Evolutionary conservation across 306 rosid genomes (phyloP), one percentile per base, ranked within the genome.

Genomic region (Corylus avellana): DNA sequence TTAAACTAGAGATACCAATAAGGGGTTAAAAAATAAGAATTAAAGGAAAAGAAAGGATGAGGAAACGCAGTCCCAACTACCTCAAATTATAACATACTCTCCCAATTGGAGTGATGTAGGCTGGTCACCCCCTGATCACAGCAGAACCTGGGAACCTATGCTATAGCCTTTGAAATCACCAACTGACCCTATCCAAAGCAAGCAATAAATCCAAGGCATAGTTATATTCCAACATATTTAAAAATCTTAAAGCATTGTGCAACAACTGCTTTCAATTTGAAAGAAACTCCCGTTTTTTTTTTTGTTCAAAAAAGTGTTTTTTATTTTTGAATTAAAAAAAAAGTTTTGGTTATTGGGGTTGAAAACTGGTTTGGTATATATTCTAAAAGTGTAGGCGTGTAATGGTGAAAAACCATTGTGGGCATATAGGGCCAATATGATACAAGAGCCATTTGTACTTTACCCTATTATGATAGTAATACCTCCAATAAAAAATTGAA

Each of bases 181-280:
- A 22, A 3, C 29, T 29, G 17, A 27, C 3, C 44, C 18, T 12
- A 62, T 62, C 42, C 16, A 25, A 29, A 27, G 42, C 6, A 25
- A 4, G 7, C 25, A 12, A 32, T 29, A 62, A 62, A 12, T 62
- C 68, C 27, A 62, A 12, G 68, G 18, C 42, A 16, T 54, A 54
- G 8, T 25, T 62, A 27, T 62, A 4, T 7, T 12, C 68, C 68
- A 14, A 27, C 18, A 62, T 25, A 62, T 12, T 62, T 27, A 42
- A 25, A 22, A 62, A 58, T 58, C 64, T 58, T 58, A 58, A n/a
- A n/a, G 63, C 63, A 57, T 57, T 57, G 51, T 48, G 51, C 63
- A 27, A 12, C n/a, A 27, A 61, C 8, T 12, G 18, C 18, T 61
- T 61, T 61, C 17, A 10, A 27, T 25, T 25, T 27, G 7, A 27